These are phyloP conservation scores for Penicillium corylophilum DNA, from an alignment of 2,329 filamentous ascomycete species.

Conservation along the genomic window DNA sequence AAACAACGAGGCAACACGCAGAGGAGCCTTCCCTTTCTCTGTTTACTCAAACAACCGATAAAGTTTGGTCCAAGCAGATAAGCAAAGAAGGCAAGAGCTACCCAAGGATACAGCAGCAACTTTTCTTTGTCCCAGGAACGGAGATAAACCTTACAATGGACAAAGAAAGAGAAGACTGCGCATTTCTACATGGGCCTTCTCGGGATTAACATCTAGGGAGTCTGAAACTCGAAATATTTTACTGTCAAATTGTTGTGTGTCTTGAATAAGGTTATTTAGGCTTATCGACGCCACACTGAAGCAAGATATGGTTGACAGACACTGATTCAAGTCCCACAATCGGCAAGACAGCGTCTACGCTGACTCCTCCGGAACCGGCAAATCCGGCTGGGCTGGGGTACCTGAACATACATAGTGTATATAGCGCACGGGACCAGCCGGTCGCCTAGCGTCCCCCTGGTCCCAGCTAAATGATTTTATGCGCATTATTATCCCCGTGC, in stretches of 20 bases:
- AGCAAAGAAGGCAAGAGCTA: no score
- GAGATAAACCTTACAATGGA: neutral
- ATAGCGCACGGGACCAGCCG: neutral
- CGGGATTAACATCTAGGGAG: no score
- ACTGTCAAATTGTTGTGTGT: no score
- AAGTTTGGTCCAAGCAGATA: neutral
- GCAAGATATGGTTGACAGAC: no score
- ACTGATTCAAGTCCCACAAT: no score
- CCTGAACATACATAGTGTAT: neutral
- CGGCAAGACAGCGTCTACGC: no score
- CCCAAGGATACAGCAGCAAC: no score
- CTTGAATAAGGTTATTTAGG: no score
- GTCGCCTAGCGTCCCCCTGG: neutral
- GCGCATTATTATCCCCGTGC: neutral
- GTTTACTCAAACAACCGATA: neutral
- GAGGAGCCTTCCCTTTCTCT: neutral
- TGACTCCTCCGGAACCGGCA: neutral
- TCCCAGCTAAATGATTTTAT: neutral
- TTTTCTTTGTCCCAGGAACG: no score
- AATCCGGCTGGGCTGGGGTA: neutral
- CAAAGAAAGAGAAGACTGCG: neutral
- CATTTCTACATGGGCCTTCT: no score
- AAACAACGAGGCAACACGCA: neutral
- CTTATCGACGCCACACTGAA: no score
- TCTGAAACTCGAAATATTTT: no score